Conservation (phyloP, 345 rosid genomes). For the Corchorus olitorius region DNA sequence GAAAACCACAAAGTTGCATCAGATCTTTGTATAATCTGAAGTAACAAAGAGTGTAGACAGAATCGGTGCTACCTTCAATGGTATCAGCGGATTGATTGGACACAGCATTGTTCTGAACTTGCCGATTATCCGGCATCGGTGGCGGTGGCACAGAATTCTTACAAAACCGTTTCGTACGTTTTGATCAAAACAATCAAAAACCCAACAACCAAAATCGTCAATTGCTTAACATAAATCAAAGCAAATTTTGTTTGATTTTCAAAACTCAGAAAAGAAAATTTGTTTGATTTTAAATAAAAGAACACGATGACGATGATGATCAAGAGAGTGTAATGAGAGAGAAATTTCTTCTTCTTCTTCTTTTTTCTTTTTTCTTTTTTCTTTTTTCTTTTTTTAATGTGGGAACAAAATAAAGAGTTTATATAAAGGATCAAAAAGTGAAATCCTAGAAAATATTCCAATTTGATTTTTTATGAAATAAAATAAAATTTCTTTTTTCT, state of each 20-base stretch:
- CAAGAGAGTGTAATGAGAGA: constrained; percentile 20
- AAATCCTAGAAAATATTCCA: constrained; percentile 52
- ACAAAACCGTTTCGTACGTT: background rate
- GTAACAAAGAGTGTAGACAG: background rate
- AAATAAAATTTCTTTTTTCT: constrained; percentile 23
- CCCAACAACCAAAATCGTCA: constrained; percentile 18
- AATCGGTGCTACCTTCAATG: constrained; percentile 53
- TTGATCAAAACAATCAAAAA: constrained; percentile 30
- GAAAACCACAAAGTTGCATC: background rate
- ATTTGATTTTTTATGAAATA: constrained; percentile 18
- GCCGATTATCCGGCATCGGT: constrained; percentile 70
- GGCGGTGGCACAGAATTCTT: constrained; percentile 29
- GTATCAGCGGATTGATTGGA: constrained; percentile 60
- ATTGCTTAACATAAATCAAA: constrained; percentile 10
- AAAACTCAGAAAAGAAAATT: too few relatives aligned
- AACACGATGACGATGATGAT: constrained; percentile 34
- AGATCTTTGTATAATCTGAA: constrained; percentile 7
- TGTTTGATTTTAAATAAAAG: constrained; percentile 18
- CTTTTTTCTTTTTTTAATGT: background rate
- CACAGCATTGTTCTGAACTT: constrained; percentile 60
- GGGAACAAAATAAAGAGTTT: constrained; percentile 25
- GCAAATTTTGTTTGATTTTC: constrained; percentile 19
- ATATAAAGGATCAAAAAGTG: constrained; percentile 29
- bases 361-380: too few relatives aligned
- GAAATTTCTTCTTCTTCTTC: background rate